Base-by-base conservation (phyloP, 805 yeast species). In the Naumovozyma dairenensis region DNA sequence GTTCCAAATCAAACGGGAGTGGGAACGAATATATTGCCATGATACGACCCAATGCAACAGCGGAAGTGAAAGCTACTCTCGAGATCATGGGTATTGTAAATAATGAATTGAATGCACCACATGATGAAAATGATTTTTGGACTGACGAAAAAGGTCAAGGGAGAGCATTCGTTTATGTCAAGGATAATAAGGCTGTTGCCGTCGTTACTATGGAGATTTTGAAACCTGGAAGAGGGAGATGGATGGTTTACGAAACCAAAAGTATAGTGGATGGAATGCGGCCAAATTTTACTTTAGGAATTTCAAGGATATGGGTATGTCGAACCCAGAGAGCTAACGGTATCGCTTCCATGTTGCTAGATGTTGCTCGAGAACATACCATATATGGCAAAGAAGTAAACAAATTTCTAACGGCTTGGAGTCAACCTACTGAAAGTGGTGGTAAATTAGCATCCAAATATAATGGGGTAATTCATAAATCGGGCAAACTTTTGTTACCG, bases 371-470 rank as follows among this genome's bases (percentile, higher is more conserved):
- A 34, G 48, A 48, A 1, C 43, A 71, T 35, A 57, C 71, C 16
- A 55, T 76, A 1, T 72, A 71, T 45, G 84, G 83, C 0, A 47
- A 68, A 35, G 32, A 16, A 0, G 43, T 77, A 10, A 54, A 56
- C 2, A 67, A 55, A 36, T 43, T 40, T 12, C 66, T 72, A 38
- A 51, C 80, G 14, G 81, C 76, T 1, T 80, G 83, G 72, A 75
- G 83, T 28, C 89, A 80, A 50, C 86, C 87, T 0, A 74, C 81
- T 37, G 70, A 65, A 32, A 65, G 68, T 37, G 89, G 89, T 0
- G 74, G 75, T 2, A 63, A 66, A 36, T 60, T 79, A 21, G 84
- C 86, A 0, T 53, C 51, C 21, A 56, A 49, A 20, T 78, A 72
- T 47, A 76, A 74, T 46, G 75, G 79, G 0, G 71, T 68, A 1